These are phyloP conservation scores for Trichopus zeylanicus DNA, from an alignment of 116 monocot species.

Conservation along the genomic window DNA sequence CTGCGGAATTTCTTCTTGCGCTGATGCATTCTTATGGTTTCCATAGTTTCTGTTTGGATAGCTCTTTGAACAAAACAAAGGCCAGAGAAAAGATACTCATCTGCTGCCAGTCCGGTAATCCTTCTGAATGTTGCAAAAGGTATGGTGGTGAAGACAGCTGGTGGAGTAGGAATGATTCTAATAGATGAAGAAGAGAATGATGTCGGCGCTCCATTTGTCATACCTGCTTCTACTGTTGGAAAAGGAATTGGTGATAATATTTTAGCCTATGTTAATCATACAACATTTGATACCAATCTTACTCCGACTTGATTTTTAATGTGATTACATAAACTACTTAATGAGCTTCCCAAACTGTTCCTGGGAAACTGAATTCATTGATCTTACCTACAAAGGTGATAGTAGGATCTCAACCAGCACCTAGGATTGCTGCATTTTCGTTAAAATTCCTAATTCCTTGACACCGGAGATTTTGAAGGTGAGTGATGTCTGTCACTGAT, in stretches of 20 bases:
- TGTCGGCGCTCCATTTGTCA: constrained; percentile 60
- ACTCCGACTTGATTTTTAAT: not conserved
- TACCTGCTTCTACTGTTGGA: constrained; percentile 61
- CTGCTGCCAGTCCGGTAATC: constrained; percentile 45
- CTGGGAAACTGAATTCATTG: constrained; percentile 40
- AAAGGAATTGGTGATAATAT: constrained; percentile 42
- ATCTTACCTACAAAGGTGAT: constrained; percentile 50
- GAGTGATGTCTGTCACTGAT: not conserved
- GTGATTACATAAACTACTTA: not conserved
- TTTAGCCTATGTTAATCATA: constrained; percentile 51
- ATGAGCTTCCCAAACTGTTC: not conserved
- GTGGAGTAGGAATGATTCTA: constrained; percentile 84
- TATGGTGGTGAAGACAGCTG: constrained; percentile 49
- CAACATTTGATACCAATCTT: constrained; percentile 34
- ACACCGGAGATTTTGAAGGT: constrained; percentile 79
- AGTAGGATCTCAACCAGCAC: constrained; percentile 44
- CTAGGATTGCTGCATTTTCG: constrained; percentile 64
- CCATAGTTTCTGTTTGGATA: constrained; percentile 73
- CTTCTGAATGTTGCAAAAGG: constrained; percentile 70
- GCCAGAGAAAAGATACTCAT: constrained; percentile 59
- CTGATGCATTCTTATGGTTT: not conserved
- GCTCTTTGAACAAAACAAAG: constrained; percentile 72
- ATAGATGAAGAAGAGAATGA: constrained; percentile 53
- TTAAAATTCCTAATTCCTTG: constrained; percentile 80
- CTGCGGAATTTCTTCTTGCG: not conserved